phyloP scores from a whole-genome alignment of 1,139 yeast genomes.

The Kazachstania sp. region DNA sequence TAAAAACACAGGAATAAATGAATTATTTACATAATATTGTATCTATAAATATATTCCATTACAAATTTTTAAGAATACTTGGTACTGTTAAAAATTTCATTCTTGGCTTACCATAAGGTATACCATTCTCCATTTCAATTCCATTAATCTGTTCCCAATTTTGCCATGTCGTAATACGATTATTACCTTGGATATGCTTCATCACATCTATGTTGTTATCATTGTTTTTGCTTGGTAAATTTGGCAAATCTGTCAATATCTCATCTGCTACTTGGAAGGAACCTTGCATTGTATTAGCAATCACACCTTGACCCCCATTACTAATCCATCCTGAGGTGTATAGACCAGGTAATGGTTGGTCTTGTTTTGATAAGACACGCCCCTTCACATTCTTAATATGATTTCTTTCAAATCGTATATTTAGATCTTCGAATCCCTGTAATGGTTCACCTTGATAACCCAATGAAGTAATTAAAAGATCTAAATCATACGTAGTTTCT shows the following conservation, averaged over 20 bases:
- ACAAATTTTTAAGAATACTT: constrained; percentile 3
- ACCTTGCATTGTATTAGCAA: constrained; percentile 85
- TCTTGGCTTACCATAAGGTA: constrained; percentile 42
- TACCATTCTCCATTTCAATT: constrained; percentile 46
- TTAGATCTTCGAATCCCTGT: constrained; percentile 43
- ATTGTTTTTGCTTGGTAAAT: constrained; percentile 18
- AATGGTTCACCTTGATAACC: constrained; percentile 74
- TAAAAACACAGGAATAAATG: no score
- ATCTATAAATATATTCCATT: not conserved
- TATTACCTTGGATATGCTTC: not conserved
- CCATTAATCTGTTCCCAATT: constrained; percentile 61
- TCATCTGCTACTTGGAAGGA: constrained; percentile 66
- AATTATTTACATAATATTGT: not conserved
- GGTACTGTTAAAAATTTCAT: constrained; percentile 16
- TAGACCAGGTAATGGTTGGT: constrained; percentile 40
- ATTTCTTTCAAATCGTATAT: constrained; percentile 54
- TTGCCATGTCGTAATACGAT: constrained; percentile 47
- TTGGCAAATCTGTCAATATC: constrained; percentile 44
- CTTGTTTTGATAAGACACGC: constrained; percentile 36
- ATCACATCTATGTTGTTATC: not conserved
- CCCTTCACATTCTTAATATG: constrained; percentile 56
- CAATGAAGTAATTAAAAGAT: constrained; percentile 71
- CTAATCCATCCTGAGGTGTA: constrained; percentile 92
- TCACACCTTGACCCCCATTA: constrained; percentile 83
- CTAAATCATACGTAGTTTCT: constrained; percentile 37